phyloP scores from a whole-genome alignment of 1,139 yeast genomes.

The Saccharomyces pastorianus region DNA sequence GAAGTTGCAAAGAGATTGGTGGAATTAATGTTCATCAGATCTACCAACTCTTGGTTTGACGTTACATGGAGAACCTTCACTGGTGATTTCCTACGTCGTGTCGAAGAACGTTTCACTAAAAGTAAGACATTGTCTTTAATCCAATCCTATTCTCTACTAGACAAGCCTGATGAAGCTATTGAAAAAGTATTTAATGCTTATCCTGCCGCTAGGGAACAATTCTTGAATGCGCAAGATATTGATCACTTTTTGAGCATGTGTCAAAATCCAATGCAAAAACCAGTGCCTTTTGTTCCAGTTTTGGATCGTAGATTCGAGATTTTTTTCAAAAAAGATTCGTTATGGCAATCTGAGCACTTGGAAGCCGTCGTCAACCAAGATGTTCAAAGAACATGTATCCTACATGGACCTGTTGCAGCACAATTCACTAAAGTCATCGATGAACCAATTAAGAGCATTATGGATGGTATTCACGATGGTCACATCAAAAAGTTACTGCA shows the following conservation, averaged over 20 bases:
- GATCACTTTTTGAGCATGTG: conserved; percentile 85
- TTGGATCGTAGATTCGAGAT: conserved; percentile 90
- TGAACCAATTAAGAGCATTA: conserved; percentile 85
- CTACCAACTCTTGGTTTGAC: conserved; percentile 85
- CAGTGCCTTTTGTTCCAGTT: conserved; percentile 95
- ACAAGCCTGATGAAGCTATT: conserved; percentile 55
- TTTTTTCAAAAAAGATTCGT: conserved; percentile 95
- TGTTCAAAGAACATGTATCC: conserved; percentile 95
- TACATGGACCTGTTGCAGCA: conserved; percentile 98
- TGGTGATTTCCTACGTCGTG: conserved; percentile 83
- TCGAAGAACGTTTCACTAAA: conserved; percentile 88
- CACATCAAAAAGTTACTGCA: conserved; percentile 64
- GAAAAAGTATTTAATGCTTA: conserved; percentile 56
- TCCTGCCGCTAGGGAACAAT: conserved; percentile 69
- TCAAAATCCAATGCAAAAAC: conserved; percentile 81
- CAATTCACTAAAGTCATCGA: conserved; percentile 78
- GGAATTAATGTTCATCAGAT: conserved; percentile 78
- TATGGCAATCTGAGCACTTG: conserved; percentile 97
- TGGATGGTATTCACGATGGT: conserved; percentile 85
- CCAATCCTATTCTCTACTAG: conserved; percentile 64
- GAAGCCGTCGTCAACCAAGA: conserved; percentile 95
- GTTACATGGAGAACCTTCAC: conserved; percentile 74
- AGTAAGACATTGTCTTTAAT: conserved; percentile 53
- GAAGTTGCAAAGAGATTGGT: conserved; percentile 84
- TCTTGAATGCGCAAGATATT: conserved; percentile 90